Evolutionary conservation across 1,139 yeast genomes (phyloP).

Genomic region (Tardiomyces digboiensis): DNA sequence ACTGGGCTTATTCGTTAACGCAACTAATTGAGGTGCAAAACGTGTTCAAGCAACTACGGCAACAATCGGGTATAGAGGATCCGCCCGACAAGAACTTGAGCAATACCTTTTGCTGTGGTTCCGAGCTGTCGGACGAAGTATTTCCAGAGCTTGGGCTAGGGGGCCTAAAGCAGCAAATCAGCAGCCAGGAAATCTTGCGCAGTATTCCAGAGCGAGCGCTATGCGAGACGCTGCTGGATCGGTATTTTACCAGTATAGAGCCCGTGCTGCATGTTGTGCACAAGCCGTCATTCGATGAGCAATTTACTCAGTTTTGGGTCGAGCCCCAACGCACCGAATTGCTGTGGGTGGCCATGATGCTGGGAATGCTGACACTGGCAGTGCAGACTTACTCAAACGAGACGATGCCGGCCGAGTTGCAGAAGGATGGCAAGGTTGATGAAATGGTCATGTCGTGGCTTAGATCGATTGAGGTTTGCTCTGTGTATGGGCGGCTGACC

Average conservation of each 20-base stretch:
- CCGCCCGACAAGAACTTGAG: background rate
- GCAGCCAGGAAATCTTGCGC: conserved; percentile 15
- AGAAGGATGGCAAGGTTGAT: conserved; percentile 13
- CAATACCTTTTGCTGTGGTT: background rate
- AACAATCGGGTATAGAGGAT: background rate
- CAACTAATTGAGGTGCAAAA: conserved; percentile 24
- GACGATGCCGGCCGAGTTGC: conserved; percentile 12
- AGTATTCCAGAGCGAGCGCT: conserved; percentile 17
- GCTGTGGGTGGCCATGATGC: conserved; percentile 22
- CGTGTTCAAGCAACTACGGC: conserved; percentile 14
- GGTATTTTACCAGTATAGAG: conserved; percentile 22
- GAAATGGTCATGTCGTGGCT: conserved; percentile 21
- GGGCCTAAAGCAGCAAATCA: background rate
- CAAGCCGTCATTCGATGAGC: conserved; percentile 19
- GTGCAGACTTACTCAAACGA: conserved; percentile 19
- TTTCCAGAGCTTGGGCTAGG: background rate
- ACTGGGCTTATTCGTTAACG: conserved; percentile 26
- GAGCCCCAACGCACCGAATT: conserved; percentile 21
- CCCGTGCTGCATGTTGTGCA: conserved; percentile 23
- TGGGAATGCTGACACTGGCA: conserved; percentile 22
- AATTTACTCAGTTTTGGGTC: conserved; percentile 22
- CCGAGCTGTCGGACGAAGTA: background rate
- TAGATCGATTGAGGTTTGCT: conserved; percentile 22
- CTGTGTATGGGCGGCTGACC: conserved; percentile 21
- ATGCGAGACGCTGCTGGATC: conserved; percentile 20